Conservation (phyloP, 495 filamentous ascomycete genomes). For the Lindgomyces ingoldianus region DNA sequence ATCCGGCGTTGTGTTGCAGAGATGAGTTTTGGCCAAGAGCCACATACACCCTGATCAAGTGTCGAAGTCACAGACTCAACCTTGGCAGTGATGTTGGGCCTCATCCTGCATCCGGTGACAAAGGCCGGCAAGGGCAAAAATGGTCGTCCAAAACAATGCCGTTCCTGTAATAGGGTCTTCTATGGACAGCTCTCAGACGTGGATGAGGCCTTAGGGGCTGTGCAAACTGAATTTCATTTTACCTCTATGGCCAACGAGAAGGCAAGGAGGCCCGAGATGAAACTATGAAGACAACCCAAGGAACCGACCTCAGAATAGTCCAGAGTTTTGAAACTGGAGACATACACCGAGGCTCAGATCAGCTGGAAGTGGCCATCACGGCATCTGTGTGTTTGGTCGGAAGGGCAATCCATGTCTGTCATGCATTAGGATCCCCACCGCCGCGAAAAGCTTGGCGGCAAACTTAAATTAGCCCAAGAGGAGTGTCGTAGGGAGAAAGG, state of each 20-base stretch:
- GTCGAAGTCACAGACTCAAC: not conserved
- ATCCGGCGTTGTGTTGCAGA: constrained; percentile 1
- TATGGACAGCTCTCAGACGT: constrained; percentile 3
- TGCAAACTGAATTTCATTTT: not conserved
- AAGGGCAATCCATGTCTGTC: not conserved
- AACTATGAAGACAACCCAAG: not conserved
- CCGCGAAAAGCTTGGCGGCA: constrained; percentile 5
- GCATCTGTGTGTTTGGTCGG: not conserved
- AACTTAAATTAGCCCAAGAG: not conserved
- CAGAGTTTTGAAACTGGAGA: not conserved
- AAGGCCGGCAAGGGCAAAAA: constrained; percentile 18
- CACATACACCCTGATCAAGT: not conserved
- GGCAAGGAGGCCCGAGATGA: not conserved
- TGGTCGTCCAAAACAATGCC: not conserved
- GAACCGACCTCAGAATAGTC: too few relatives aligned
- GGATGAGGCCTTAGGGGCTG: not conserved
- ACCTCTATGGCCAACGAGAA: not conserved
- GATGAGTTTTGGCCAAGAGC: constrained; percentile 26
- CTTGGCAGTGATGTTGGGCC: not conserved
- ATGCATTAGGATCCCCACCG: not conserved
- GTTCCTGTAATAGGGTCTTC: not conserved
- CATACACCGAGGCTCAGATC: not conserved
- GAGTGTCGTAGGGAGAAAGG: not conserved
- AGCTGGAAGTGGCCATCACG: not conserved
- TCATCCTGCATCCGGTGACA: not conserved